Percentiles rank a stretch among this genome's conserved stretches.
phyloP scores from a whole-genome alignment of 768 basidiomycete species.

The Clavaria fumosa region DNA sequence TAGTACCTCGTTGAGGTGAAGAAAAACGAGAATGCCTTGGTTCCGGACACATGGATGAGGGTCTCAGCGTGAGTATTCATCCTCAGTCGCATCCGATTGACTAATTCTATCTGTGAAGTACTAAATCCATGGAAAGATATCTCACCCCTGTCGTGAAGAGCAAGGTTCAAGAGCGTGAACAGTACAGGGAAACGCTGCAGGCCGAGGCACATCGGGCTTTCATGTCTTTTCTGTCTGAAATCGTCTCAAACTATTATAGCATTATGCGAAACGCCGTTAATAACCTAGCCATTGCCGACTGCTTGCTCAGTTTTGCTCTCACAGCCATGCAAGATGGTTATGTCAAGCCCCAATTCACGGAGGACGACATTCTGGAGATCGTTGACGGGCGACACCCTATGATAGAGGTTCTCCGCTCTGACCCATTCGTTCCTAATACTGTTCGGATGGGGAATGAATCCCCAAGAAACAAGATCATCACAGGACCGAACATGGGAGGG shows the following conservation, averaged over 20 bases:
- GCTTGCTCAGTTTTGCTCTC: constrained; percentile 69
- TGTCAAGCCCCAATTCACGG: constrained; percentile 59
- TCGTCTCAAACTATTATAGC: constrained; percentile 50
- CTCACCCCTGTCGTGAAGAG: constrained; percentile 50
- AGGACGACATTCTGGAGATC: constrained; percentile 55
- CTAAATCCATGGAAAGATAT: constrained; percentile 57
- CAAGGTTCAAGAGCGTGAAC: constrained; percentile 57
- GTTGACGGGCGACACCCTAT: constrained; percentile 85
- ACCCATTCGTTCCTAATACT: constrained; percentile 81
- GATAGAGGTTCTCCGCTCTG: constrained; percentile 60
- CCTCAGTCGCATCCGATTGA: too few species aligned
- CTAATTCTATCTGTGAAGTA: constrained; percentile 28
- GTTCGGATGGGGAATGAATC: constrained; percentile 42
- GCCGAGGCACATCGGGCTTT: constrained; percentile 55
- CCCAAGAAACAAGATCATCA: constrained; percentile 53
- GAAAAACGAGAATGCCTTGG: constrained; percentile 33
- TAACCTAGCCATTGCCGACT: constrained; percentile 75
- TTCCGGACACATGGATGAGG: constrained; percentile 43
- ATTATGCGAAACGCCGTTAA: constrained; percentile 61
- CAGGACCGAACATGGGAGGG: constrained; percentile 80
- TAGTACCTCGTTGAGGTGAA: constrained; percentile 75
- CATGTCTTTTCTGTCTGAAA: constrained; percentile 51
- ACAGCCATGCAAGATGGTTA: constrained; percentile 68
- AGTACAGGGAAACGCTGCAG: constrained; percentile 55
- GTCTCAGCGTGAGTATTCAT: constrained; percentile 65